These are phyloP conservation scores for Phytophthora hybrid DNA, from an alignment of 352 stramenopile genomes.

Conservation along the genomic window DNA sequence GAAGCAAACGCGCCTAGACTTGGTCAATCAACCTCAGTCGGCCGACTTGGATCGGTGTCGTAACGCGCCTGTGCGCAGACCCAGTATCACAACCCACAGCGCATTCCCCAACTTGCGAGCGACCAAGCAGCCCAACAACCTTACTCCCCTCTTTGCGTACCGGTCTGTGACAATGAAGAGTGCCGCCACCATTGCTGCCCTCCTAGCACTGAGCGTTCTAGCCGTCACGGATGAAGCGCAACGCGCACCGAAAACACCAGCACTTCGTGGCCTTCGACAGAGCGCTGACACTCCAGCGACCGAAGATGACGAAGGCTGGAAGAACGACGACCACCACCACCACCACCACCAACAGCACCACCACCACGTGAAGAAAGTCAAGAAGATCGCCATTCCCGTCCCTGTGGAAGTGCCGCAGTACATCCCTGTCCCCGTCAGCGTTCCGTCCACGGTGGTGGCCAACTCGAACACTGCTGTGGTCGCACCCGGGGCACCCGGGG, in stretches of 20 bases:
- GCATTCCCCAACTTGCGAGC: constrained; percentile 1
- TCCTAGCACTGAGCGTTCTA: constrained; percentile 28
- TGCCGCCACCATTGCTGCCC: constrained; percentile 15
- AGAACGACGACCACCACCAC: constrained; percentile 30
- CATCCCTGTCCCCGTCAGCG: constrained; percentile 34
- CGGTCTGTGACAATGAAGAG: constrained; percentile 25
- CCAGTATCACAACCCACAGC: not conserved
- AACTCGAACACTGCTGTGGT: constrained; percentile 35
- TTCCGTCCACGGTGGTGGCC: constrained; percentile 36
- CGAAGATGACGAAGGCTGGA: constrained; percentile 24
- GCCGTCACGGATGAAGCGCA: constrained; percentile 13
- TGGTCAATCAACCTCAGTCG: too few species aligned
- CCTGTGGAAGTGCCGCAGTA: constrained; percentile 39
- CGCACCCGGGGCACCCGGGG: constrained; percentile 17
- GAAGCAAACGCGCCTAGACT: too few species aligned
- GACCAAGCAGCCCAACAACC: constrained; percentile 4
- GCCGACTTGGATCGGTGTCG: too few species aligned
- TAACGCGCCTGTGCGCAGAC: not conserved
- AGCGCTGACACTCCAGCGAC: constrained; percentile 11
- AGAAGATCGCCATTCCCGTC: constrained; percentile 45
- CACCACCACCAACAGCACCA: constrained; percentile 20
- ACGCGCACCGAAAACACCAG: constrained; percentile 1
- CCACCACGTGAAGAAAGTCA: constrained; percentile 38
- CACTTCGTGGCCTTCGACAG: constrained; percentile 13
- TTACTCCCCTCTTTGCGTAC: constrained; percentile 4